Evolutionary conservation across 2,329 filamentous ascomycete species (phyloP).

Genomic region (Aphanocladium album): DNA sequence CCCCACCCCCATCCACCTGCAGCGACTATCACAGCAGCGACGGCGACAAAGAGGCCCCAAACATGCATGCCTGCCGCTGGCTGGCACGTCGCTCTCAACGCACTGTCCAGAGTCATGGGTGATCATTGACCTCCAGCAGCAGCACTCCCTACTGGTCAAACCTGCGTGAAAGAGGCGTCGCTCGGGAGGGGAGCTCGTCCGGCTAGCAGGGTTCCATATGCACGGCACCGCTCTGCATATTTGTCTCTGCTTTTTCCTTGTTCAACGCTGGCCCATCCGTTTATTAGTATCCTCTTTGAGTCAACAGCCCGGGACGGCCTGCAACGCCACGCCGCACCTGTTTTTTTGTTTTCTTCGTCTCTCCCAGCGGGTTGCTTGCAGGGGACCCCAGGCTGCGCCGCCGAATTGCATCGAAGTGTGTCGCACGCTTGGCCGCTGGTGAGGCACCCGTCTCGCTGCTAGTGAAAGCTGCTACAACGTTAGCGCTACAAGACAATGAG

Average conservation of each 20-base stretch:
- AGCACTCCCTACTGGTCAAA: background rate
- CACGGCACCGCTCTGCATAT: background rate
- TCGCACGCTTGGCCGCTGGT: background rate
- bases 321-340: background rate
- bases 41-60: background rate
- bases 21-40: background rate
- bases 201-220: background rate
- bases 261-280: background rate
- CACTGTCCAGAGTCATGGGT: background rate
- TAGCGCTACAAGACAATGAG: no score
- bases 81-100: background rate
- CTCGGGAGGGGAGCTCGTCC: background rate
- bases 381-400: background rate
- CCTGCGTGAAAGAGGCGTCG: background rate
- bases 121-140: background rate
- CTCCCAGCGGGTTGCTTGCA: background rate
- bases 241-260: background rate
- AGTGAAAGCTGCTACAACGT: background rate
- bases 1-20: background rate
- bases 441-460: background rate
- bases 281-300: background rate
- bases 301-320: background rate
- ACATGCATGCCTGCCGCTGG: background rate
- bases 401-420: background rate
- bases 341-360: background rate